Conservation (phyloP, 2,329 filamentous ascomycete species). For the Fusarium kyushuense region DNA sequence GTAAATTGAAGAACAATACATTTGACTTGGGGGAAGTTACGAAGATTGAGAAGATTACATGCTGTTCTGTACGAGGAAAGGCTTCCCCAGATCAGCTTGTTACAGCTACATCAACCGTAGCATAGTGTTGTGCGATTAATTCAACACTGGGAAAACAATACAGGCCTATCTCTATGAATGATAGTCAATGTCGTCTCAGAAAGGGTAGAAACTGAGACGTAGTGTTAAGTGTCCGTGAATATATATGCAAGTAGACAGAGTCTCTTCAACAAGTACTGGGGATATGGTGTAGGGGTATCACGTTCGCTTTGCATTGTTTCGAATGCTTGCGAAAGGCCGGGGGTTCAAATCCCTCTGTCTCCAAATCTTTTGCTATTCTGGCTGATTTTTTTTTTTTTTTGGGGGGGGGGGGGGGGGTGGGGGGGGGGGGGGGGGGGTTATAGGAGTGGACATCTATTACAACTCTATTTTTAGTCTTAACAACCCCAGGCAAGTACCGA, state of each 20-base stretch:
- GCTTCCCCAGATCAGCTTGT: background rate
- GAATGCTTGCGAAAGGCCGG: slow-evolving; percentile 43
- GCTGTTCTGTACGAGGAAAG: background rate
- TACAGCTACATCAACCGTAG: background rate
- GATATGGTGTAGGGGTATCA: slow-evolving; percentile 50
- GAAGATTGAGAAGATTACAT: background rate
- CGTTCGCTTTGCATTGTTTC: slow-evolving; percentile 46
- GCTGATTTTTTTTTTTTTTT: background rate
- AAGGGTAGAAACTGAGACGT: background rate
- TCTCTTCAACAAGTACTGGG: slow-evolving; percentile 14
- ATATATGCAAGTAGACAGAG: rapidly evolving
- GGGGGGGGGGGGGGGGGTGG: too few relatives aligned
- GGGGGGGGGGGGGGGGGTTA: too few relatives aligned
- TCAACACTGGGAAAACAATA: background rate
- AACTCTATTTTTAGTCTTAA: background rate
- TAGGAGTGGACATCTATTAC: background rate
- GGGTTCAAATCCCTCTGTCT: slow-evolving; percentile 51
- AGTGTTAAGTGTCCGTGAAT: rapidly evolving
- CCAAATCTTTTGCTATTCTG: slow-evolving; percentile 26
- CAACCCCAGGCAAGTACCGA: background rate
- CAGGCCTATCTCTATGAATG: background rate
- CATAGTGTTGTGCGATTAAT: background rate
- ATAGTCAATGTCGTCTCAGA: background rate
- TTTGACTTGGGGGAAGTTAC: too few relatives aligned
- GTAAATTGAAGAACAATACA: too few relatives aligned